Conservation (phyloP, 1,284 basidiomycete genomes). For the Cryptococcus sp. region DNA sequence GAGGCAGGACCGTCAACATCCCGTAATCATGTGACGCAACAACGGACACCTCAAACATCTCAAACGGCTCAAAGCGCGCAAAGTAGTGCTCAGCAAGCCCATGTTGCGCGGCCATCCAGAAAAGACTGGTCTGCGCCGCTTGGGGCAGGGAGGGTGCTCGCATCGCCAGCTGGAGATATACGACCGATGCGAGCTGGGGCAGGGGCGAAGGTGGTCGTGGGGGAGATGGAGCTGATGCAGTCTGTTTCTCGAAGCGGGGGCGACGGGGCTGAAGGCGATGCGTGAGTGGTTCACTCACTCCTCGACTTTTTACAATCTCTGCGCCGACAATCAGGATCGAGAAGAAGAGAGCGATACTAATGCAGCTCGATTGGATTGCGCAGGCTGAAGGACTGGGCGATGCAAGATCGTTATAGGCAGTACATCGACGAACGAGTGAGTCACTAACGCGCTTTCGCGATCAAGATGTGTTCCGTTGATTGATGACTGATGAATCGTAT, state of each 20-base stretch:
- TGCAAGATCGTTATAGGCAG: slow-evolving; percentile 41
- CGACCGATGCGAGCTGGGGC: slow-evolving; percentile 16
- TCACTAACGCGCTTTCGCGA: neutral
- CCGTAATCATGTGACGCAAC: too few species aligned
- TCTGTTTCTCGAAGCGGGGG: slow-evolving; percentile 46
- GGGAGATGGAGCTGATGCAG: slow-evolving; percentile 45
- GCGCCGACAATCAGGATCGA: neutral
- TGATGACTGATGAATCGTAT: neutral
- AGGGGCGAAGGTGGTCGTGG: slow-evolving; percentile 4
- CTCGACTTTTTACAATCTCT: neutral
- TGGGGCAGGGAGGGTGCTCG: neutral
- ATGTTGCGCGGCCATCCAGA: too few species aligned
- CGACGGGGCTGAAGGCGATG: slow-evolving; percentile 48
- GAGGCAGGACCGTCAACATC: too few species aligned
- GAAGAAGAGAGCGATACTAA: neutral
- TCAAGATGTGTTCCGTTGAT: neutral
- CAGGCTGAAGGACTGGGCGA: slow-evolving; percentile 44
- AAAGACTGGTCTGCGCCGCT: neutral
- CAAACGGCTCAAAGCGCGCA: neutral
- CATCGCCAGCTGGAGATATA: slow-evolving; percentile 22
- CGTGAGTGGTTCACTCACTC: slow-evolving; percentile 27
- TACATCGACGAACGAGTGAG: slow-evolving; percentile 49
- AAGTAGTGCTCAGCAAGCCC: neutral
- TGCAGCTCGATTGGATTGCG: neutral
- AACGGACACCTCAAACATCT: neutral